A percentile compares a stretch with the other conserved stretches of the same genome.
phyloP scores from a whole-genome alignment of 805 yeast genomes.

The Pichia cephalocereana region DNA sequence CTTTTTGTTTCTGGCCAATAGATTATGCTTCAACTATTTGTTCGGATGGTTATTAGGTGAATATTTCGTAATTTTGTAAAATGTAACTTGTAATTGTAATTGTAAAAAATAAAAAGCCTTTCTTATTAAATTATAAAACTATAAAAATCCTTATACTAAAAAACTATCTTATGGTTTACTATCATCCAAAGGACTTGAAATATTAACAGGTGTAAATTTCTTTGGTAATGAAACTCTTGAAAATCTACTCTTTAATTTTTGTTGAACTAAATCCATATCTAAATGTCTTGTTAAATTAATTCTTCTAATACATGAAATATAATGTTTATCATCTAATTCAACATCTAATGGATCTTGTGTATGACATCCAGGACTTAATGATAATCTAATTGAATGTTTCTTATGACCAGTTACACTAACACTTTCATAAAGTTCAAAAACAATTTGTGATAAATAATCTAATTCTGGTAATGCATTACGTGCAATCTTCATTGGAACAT shows the following conservation, averaged over 20 bases:
- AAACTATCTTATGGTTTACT: constrained; percentile 9
- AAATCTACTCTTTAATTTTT: constrained; percentile 72
- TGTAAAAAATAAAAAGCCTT: no score
- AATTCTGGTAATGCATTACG: constrained; percentile 94
- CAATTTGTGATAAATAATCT: constrained; percentile 90
- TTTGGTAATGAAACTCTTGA: constrained; percentile 84
- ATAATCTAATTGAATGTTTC: constrained; percentile 81
- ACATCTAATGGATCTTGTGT: constrained; percentile 97
- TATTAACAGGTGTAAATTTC: constrained; percentile 82
- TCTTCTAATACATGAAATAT: constrained; percentile 91
- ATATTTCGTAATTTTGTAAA: constrained; percentile 1
- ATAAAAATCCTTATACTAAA: not conserved
- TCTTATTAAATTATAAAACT: not conserved
- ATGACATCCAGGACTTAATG: constrained; percentile 97
- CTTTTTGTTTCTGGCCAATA: constrained; percentile 7
- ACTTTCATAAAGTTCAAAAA: constrained; percentile 85
- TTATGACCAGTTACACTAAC: constrained; percentile 56
- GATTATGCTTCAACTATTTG: constrained; percentile 4
- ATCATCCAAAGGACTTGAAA: constrained; percentile 42
- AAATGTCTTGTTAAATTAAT: constrained; percentile 84
- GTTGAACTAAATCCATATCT: constrained; percentile 82
- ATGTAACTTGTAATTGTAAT: not conserved
- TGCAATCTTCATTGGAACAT: constrained; percentile 90
- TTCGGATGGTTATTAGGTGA: constrained; percentile 9
- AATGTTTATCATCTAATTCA: constrained; percentile 91